Evolutionary conservation across 495 filamentous ascomycete species (phyloP).

Genomic region (Aspergillus funiculosus): DNA sequence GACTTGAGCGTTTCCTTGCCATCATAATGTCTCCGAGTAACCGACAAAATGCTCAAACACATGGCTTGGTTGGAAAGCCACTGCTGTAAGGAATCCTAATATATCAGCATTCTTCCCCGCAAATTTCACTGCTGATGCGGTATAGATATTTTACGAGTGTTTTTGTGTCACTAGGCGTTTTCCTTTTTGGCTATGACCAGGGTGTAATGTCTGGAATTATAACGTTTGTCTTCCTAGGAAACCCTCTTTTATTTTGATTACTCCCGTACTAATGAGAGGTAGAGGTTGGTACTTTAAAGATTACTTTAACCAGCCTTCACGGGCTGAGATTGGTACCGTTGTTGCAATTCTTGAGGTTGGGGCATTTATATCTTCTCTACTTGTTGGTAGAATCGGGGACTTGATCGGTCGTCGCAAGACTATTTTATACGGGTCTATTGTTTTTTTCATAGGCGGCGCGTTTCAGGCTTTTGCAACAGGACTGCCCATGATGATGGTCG

Average conservation of each 20-base stretch:
- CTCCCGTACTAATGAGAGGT: conserved; percentile 13
- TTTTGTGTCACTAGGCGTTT: conserved; percentile 96
- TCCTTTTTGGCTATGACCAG: conserved; percentile 98
- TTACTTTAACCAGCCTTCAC: conserved; percentile 84
- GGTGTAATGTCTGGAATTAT: conserved; percentile 99
- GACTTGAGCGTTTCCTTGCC: conserved; percentile 62
- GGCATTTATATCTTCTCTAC: conserved; percentile 81
- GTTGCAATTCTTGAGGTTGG: conserved; percentile 94
- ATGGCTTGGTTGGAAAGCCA: conserved; percentile 93
- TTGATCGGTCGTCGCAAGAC: conserved; percentile 84
- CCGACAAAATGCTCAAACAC: conserved; percentile 58
- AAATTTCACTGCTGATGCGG: conserved; percentile 28
- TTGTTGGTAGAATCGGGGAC: conserved; percentile 87
- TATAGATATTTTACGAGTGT: conserved; percentile 92
- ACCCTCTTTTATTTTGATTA: too few species aligned
- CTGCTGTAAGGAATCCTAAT: conserved; percentile 59
- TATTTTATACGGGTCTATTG: conserved; percentile 86
- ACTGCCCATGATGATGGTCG: conserved; percentile 89
- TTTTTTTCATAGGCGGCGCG: conserved; percentile 87
- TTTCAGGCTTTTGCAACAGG: conserved; percentile 75
- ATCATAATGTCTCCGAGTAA: conserved; percentile 77
- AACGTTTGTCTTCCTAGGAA: conserved; percentile 56
- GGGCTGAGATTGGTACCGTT: conserved; percentile 85
- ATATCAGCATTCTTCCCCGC: background rate
- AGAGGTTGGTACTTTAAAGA: conserved; percentile 82